Base-by-base conservation (phyloP, 1,139 yeast species). In the Hansenula sp. region DNA sequence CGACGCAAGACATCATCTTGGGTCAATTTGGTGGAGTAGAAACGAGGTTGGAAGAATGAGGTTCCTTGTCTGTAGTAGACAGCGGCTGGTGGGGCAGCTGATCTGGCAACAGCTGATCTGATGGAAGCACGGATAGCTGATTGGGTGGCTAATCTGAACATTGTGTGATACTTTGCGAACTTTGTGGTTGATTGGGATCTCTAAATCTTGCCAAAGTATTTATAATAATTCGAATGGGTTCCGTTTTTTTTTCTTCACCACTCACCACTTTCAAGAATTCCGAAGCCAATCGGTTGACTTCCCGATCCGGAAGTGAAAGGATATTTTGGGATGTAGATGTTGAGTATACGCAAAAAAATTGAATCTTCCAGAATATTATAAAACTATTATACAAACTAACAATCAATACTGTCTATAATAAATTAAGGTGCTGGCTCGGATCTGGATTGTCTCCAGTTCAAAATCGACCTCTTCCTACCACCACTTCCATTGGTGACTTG, bases 361-460 rank as follows among this genome's bases (percentile, higher is more conserved):
- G 30, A 28, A 15, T 28, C n/a, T n/a, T 30, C 15, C 33, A n/a
- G n/a, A n/a, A n/a, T n/a, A n/a, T 33, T 17, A 33, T 18, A 12
- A 18, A 16, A 19, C 17, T 33, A 4, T 6, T 15, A 25, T 16
- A 25, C 21, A 32, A 18, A 17, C 24, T 16, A 19, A 13, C 18
- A 13, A 11, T 9, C 25, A 19, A 11, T 19, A 12, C 13, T 28
- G 31, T 12, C 13, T 28, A 28, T 11, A 28, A 12, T n/a, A 28
- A 28, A 28, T 28, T n/a, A 28, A 13, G 17, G 3, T n/a, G 10
- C 29, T 30, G 27, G 18, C 17, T 40, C 41, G 25, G 42, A 48
- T 40, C 61, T 46, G 7, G 63, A 59, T 36, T 60, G 63, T 49
- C 77, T 70, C 80, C 80, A 75, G 59, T 71, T 72, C 62, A 74